A percentile compares a stretch with the other conserved stretches of the same genome.
phyloP scores from a whole-genome alignment of 768 basidiomycete species.

The Boletus pseudopeckii region DNA sequence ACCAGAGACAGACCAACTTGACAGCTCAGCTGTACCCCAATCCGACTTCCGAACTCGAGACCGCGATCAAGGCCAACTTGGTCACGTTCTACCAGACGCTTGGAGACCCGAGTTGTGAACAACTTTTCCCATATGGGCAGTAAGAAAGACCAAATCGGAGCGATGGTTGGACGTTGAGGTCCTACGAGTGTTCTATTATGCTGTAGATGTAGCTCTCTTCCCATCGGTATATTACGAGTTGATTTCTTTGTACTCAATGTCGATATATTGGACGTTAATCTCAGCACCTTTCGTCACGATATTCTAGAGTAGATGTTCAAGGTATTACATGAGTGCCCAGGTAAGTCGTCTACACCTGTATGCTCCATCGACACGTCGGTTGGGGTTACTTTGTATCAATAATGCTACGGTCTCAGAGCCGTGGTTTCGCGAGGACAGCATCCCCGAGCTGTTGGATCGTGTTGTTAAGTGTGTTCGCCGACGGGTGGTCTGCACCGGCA shows the following conservation, averaged over 20 bases:
- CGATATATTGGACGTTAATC: neutral
- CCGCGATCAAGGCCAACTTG: slow-evolving; percentile 24
- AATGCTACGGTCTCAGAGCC: slow-evolving; percentile 9
- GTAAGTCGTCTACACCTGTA: neutral
- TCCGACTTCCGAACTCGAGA: slow-evolving; percentile 16
- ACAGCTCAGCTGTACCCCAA: slow-evolving; percentile 21
- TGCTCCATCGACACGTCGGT: neutral
- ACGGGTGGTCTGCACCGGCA: neutral
- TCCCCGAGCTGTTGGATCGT: neutral
- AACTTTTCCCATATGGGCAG: slow-evolving; percentile 16
- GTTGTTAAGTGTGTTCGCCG: neutral
- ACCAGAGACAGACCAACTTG: slow-evolving; percentile 18
- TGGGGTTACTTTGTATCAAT: neutral
- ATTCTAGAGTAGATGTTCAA: neutral
- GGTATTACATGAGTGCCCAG: neutral
- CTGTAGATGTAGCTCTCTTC: neutral
- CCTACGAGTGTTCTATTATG: neutral
- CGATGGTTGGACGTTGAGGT: too few relatives aligned
- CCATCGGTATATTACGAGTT: neutral
- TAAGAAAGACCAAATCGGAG: neutral
- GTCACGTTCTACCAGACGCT: slow-evolving; percentile 13
- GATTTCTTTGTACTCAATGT: neutral
- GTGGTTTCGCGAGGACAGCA: slow-evolving; percentile 11
- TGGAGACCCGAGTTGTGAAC: slow-evolving; percentile 7
- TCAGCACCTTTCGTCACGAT: neutral